Conservation (phyloP, 768 basidiomycete genomes). For the Collybia mongolica region DNA sequence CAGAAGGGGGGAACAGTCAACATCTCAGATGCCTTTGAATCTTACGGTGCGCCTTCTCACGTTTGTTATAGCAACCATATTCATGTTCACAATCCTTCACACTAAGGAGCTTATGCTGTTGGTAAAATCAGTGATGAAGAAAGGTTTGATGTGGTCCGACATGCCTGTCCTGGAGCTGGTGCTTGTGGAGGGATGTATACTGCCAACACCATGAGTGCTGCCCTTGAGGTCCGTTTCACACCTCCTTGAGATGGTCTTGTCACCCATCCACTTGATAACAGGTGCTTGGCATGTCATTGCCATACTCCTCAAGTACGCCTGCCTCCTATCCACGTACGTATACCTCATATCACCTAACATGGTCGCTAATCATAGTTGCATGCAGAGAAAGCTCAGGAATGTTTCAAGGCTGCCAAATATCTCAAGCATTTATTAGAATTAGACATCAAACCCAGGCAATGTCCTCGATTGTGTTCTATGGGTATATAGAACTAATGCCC, state of each 20-base stretch:
- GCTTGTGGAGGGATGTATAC: slow-evolving; percentile 91
- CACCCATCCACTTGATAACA: slow-evolving; percentile 6
- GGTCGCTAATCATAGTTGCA: not conserved
- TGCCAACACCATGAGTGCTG: slow-evolving; percentile 88
- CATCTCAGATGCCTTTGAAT: slow-evolving; percentile 83
- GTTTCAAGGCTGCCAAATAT: slow-evolving; percentile 73
- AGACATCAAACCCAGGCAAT: slow-evolving; percentile 78
- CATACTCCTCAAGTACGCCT: slow-evolving; percentile 78
- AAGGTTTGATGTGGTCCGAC: slow-evolving; percentile 79
- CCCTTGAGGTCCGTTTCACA: slow-evolving; percentile 50
- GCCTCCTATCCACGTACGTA: slow-evolving; percentile 63
- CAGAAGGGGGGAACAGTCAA: slow-evolving; percentile 82
- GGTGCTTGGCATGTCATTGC: slow-evolving; percentile 82
- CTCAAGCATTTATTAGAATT: slow-evolving; percentile 70
- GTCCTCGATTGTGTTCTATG: not conserved
- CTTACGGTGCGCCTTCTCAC: slow-evolving; percentile 52
- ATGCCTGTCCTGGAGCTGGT: slow-evolving; percentile 84
- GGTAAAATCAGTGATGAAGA: slow-evolving; percentile 81
- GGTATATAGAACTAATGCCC: not conserved
- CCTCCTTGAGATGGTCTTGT: not conserved
- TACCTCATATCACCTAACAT: slow-evolving; percentile 5
- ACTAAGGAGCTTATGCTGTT: slow-evolving; percentile 71
- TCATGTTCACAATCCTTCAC: not conserved
- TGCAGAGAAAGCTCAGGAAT: slow-evolving; percentile 81
- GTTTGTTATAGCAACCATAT: not conserved